Percentiles rank a stretch among this genome's conserved stretches.
These are phyloP conservation scores for Candida taoyuanica DNA, from an alignment of 805 yeast genomes.

Conservation along the genomic window DNA sequence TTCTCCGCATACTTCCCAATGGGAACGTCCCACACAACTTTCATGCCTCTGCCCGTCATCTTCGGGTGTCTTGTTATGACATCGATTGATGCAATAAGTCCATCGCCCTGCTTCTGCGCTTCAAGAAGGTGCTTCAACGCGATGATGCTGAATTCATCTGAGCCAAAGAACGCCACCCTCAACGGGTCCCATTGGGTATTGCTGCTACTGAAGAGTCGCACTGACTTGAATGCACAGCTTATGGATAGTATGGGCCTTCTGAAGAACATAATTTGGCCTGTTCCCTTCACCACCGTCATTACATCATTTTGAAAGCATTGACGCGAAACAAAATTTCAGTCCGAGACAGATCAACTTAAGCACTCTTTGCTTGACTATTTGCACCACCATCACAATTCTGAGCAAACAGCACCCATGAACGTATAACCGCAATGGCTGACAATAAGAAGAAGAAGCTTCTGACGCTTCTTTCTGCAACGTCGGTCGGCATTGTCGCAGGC, in stretches of 20 bases:
- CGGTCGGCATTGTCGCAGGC: constrained; percentile 57
- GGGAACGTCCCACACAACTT: constrained; percentile 47
- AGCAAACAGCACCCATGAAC: too few species aligned
- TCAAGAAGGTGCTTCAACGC: constrained; percentile 40
- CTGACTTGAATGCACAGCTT: background rate
- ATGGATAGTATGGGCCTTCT: background rate
- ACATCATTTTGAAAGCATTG: too few species aligned
- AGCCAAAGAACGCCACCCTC: constrained; percentile 67
- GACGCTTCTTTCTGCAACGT: constrained; percentile 19
- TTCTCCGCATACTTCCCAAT: constrained; percentile 38
- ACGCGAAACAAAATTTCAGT: too few species aligned
- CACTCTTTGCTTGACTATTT: too few species aligned
- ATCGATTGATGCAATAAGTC: constrained; percentile 39
- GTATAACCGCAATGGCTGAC: background rate
- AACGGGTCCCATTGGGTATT: constrained; percentile 1
- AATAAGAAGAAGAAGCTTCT: constrained; percentile 10
- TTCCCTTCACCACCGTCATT: too few species aligned
- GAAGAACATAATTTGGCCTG: background rate
- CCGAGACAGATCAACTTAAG: too few species aligned
- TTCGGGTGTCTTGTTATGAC: constrained; percentile 63
- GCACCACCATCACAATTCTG: too few species aligned
- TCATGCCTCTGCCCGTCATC: constrained; percentile 54
- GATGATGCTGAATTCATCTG: constrained; percentile 63
- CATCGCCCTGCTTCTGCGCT: constrained; percentile 16
- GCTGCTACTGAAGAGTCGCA: background rate